phyloP scores from a whole-genome alignment of 2,329 filamentous ascomycete species.

The Xylaria sp. region DNA sequence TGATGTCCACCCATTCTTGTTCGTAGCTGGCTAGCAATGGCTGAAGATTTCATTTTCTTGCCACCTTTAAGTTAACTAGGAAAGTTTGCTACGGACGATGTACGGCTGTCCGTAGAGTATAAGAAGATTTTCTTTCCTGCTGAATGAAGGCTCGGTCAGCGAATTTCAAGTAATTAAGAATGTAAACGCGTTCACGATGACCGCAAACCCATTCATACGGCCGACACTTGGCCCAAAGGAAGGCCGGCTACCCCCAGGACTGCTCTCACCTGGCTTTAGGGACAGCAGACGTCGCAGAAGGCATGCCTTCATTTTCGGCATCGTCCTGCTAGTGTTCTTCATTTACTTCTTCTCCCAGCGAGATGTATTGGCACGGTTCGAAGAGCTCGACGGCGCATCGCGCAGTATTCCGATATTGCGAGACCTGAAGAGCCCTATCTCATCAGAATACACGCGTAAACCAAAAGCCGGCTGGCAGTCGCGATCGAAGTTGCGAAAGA shows the following conservation, averaged over 20 bases:
- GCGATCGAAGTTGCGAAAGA: conserved; percentile 5
- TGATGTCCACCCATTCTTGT: conserved; percentile 6
- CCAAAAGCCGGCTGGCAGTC: background rate
- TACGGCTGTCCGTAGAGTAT: conserved; percentile 8
- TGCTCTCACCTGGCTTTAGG: conserved; percentile 21
- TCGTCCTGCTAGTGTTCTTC: conserved; percentile 20
- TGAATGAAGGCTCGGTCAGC: background rate
- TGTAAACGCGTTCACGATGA: conserved; percentile 19
- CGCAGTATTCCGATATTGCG: background rate
- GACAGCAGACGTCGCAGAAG: conserved; percentile 31
- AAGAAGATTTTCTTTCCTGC: background rate
- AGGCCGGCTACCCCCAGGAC: conserved; percentile 35
- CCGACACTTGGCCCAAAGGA: conserved; percentile 36
- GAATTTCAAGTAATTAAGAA: background rate
- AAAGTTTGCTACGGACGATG: conserved; percentile 9
- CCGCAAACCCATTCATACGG: conserved; percentile 20
- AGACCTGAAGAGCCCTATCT: background rate
- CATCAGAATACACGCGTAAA: background rate
- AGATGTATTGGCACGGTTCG: conserved; percentile 7
- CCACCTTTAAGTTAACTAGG: background rate
- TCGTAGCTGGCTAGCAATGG: conserved; percentile 17
- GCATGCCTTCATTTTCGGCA: conserved; percentile 18
- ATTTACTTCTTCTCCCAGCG: conserved; percentile 22
- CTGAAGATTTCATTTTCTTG: background rate
- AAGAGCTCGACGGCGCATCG: background rate